Evolutionary conservation across 2,329 filamentous ascomycete species (phyloP), one percentile per base, ranked within the genome.

Genomic region (Paecilomyces formosus): DNA sequence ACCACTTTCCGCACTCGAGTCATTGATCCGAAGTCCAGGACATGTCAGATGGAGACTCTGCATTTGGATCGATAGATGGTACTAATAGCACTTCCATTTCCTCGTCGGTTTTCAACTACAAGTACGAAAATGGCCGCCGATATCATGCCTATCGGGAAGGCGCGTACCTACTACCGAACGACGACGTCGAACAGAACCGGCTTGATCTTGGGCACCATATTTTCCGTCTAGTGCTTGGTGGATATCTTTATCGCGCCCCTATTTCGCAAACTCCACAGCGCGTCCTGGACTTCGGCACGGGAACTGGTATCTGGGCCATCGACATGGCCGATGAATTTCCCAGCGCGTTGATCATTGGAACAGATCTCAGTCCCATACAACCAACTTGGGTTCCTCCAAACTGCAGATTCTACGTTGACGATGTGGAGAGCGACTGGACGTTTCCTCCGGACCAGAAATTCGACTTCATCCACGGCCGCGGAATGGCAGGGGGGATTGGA

Each of bases 261-360:
- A 33, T 73, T 4, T 30, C 52, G 0, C 31, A 53, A 2, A 33
- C 63, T 1, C 66, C 69, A 0, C 60, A 62, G 26, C 68, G 68
- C 18, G 70, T 77, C 13, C 63, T 78, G 30, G 76, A 78, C 56
- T 60, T 78, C 8, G 75, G 74, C 5, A 77, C 74, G 11, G 76
- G 76, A 13, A 78, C 72, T 52, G 75, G 75, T 1, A 73, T 75
- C 24, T 78, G 74, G 74, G 74, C 74, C 6, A 71, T 77, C 28
- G 73, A 77, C 45, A 71, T 76, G 53, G 75, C 73, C 15, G 74
- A 76, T 62, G 65, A 69, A 54, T 75, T 69, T 57, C 74, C 74
- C 3, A 64, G 65, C 28, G 70, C 74, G 1, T 58, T 64, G 57
- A 65, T 74, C n/a, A 62, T 73, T 15, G 75, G 73, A 8, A 72